These are phyloP conservation scores for Trichomonascus vanleenenianus DNA, from an alignment of 805 yeast species.

Conservation along the genomic window DNA sequence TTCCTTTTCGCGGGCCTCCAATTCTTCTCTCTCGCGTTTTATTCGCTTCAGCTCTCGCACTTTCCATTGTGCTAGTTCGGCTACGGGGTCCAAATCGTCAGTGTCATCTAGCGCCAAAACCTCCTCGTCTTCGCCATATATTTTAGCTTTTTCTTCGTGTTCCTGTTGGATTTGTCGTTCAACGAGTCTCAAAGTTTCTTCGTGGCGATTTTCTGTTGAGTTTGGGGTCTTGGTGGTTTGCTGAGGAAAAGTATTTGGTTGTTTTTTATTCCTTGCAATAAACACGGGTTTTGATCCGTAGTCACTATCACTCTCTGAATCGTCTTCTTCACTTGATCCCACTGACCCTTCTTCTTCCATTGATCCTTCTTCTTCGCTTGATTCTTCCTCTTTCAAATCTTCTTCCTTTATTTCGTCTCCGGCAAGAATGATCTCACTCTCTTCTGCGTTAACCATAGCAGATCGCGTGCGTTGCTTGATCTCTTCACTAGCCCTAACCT, in stretches of 20 bases:
- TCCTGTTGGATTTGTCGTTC: slow-evolving; percentile 25
- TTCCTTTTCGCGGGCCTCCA: slow-evolving; percentile 29
- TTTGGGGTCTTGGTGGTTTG: not conserved
- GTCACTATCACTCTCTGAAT: slow-evolving; percentile 8
- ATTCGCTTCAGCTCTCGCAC: slow-evolving; percentile 33
- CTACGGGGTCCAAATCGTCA: slow-evolving; percentile 48
- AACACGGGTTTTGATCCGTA: slow-evolving; percentile 2
- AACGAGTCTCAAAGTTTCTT: slow-evolving; percentile 20
- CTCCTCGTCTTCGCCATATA: slow-evolving; percentile 18
- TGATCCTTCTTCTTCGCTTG: not conserved
- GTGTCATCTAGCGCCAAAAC: slow-evolving; percentile 44
- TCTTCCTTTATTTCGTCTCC: slow-evolving; percentile 24
- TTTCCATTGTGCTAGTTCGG: slow-evolving; percentile 37
- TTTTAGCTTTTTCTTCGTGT: slow-evolving; percentile 18
- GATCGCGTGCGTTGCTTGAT: slow-evolving; percentile 1
- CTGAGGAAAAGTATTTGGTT: too few relatives aligned
- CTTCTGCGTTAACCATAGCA: not conserved
- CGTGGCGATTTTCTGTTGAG: slow-evolving; percentile 1
- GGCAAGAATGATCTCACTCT: not conserved
- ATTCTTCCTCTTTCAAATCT: slow-evolving; percentile 17
- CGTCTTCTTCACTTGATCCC: too few relatives aligned
- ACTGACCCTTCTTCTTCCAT: slow-evolving; percentile 10
- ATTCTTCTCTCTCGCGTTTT: slow-evolving; percentile 31
- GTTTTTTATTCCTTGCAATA: slow-evolving; percentile 1
- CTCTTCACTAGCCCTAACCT: not conserved